Evolutionary conservation across 2,329 filamentous ascomycete species (phyloP).

Genomic region (Geosmithia flava): DNA sequence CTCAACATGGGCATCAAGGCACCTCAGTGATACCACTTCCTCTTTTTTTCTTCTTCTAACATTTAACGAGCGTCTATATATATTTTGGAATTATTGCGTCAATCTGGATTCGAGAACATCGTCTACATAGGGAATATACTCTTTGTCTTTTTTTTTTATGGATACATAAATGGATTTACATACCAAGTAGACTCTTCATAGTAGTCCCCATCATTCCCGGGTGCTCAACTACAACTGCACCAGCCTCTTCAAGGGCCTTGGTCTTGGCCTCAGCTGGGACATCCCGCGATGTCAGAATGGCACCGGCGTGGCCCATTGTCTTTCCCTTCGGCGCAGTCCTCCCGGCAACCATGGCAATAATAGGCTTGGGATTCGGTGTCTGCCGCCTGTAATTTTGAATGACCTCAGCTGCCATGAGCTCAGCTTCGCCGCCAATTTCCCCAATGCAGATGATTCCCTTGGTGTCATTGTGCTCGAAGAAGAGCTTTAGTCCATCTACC

Average conservation of each 20-base stretch:
- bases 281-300: constrained; percentile 29
- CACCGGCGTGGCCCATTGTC: constrained; percentile 65
- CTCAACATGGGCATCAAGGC: background rate
- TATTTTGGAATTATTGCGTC: too few relatives aligned
- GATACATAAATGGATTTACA: constrained; percentile 1
- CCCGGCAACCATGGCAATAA: constrained; percentile 53
- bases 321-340: constrained; percentile 45
- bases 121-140: background rate
- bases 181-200: constrained; percentile 18
- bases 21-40: background rate
- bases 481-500: constrained; percentile 55
- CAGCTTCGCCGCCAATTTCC: constrained; percentile 58
- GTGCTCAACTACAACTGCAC: constrained; percentile 23
- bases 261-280: constrained; percentile 18
- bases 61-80: too few relatives aligned
- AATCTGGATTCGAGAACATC: background rate
- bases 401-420: constrained; percentile 60
- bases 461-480: constrained; percentile 56
- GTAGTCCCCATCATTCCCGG: constrained; percentile 21
- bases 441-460: constrained; percentile 61
- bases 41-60: too few relatives aligned
- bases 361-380: constrained; percentile 47
- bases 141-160: background rate
- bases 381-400: constrained; percentile 51
- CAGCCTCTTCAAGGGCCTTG: constrained; percentile 18